Conservation (phyloP, 176 grass and related monocot species). For the Musa schizocarpa region DNA sequence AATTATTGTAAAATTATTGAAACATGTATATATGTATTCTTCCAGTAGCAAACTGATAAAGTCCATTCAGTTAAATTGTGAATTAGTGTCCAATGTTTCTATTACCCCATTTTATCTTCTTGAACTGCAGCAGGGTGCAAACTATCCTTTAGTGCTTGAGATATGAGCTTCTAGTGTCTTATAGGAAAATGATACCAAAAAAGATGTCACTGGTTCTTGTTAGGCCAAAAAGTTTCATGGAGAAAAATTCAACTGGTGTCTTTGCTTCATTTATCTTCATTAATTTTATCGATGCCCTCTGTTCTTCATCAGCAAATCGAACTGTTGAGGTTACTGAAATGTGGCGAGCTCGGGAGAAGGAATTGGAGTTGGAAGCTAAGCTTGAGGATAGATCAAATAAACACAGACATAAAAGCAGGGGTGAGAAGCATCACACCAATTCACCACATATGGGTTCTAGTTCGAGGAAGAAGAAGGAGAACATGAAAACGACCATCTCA, state of each 20-base stretch:
- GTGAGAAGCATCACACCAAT: constrained; percentile 35
- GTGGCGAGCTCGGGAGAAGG: constrained; percentile 79
- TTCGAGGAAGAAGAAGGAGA: constrained; percentile 35
- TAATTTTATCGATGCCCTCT: background rate
- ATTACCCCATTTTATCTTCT: too few relatives aligned
- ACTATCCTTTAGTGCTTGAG: too few relatives aligned
- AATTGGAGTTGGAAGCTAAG: constrained; percentile 56
- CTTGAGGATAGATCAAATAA: constrained; percentile 29
- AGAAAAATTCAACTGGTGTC: background rate
- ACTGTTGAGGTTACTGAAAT: constrained; percentile 74
- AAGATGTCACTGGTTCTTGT: too few relatives aligned
- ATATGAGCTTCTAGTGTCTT: too few relatives aligned
- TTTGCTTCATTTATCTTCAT: constrained; percentile 4
- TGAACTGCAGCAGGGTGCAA: too few relatives aligned
- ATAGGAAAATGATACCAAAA: too few relatives aligned
- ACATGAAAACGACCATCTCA: constrained; percentile 15
- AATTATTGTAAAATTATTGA: too few relatives aligned
- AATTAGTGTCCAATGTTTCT: too few relatives aligned
- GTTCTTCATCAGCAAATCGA: constrained; percentile 52
- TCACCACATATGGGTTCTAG: constrained; percentile 27
- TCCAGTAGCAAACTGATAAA: too few relatives aligned
- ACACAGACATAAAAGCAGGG: background rate
- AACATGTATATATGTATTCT: too few relatives aligned
- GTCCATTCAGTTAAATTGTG: too few relatives aligned
- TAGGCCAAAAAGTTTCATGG: too few relatives aligned